phyloP scores from a whole-genome alignment of 140 eudicot genomes.

The Cichorium intybus region DNA sequence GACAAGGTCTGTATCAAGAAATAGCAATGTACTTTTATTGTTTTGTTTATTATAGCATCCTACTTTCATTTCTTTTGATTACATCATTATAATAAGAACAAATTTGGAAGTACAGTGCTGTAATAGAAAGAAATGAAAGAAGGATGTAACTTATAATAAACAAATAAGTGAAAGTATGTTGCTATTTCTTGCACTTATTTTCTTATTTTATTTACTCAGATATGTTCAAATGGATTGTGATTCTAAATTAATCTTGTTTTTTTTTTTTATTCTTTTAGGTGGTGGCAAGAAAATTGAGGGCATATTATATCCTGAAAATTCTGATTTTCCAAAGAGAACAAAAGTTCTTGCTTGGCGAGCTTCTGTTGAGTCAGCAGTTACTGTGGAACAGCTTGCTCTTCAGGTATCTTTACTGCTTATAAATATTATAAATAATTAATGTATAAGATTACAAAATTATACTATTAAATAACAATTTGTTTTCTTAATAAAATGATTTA shows the following conservation, averaged over 20 bases:
- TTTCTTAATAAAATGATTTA: no score
- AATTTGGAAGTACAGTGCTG: no score
- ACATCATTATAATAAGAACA: neutral
- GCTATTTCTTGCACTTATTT: no score
- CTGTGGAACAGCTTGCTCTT: slow-evolving; percentile 85
- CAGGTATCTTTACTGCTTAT: slow-evolving; percentile 47
- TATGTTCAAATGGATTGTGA: neutral
- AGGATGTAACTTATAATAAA: no score
- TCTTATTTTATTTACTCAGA: neutral
- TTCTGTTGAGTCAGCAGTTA: slow-evolving; percentile 71
- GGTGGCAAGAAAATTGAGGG: slow-evolving; percentile 82
- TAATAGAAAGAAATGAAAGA: no score
- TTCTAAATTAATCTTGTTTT: neutral
- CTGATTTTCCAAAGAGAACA: slow-evolving; percentile 70
- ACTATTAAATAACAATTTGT: neutral
- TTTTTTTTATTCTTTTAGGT: slow-evolving; percentile 36
- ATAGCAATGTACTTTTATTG: neutral
- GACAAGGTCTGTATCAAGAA: slow-evolving; percentile 54
- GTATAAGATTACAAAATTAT: no score
- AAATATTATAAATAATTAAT: no score
- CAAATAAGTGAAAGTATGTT: neutral
- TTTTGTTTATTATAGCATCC: neutral
- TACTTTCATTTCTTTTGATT: neutral
- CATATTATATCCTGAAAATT: slow-evolving; percentile 67
- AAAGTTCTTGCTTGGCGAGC: slow-evolving; percentile 74